Percentiles rank a stretch among this genome's conserved stretches.
These are phyloP conservation scores for Kazachstania kunashirensis DNA, from an alignment of 805 yeast species.

Conservation along the genomic window DNA sequence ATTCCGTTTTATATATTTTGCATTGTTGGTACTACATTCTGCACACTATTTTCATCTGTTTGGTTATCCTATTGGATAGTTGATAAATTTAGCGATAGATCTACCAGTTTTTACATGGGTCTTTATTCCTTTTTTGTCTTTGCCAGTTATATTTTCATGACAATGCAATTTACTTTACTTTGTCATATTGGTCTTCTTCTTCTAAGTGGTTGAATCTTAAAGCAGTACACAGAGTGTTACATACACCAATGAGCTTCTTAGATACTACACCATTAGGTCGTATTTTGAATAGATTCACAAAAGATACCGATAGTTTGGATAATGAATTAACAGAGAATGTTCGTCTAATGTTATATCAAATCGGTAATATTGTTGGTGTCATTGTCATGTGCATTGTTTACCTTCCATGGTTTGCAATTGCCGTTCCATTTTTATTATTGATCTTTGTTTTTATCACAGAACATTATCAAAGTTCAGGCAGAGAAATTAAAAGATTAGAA, in stretches of 20 bases:
- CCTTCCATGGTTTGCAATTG: conserved; percentile 70
- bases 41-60: conserved; percentile 29
- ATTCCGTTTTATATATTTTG: conserved; percentile 18
- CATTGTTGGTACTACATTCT: conserved; percentile 24
- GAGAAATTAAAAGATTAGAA: conserved; percentile 44
- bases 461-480: conserved; percentile 40
- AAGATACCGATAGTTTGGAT: conserved; percentile 78
- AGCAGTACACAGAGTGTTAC: conserved; percentile 53
- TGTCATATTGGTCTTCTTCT: conserved; percentile 42
- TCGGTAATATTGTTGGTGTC: conserved; percentile 52
- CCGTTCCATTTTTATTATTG: conserved; percentile 45
- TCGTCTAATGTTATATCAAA: conserved; percentile 47
- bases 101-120: conserved; percentile 64
- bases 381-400: conserved; percentile 60
- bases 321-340: conserved; percentile 67
- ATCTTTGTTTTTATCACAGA: conserved; percentile 36
- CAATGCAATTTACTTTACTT: conserved; percentile 24
- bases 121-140: conserved; percentile 55
- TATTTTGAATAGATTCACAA: conserved; percentile 75
- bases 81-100: conserved; percentile 37
- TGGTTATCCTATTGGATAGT: conserved; percentile 83
- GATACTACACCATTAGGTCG: conserved; percentile 87
- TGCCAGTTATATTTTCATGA: conserved; percentile 36
- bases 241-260: conserved; percentile 74
- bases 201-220: conserved; percentile 47